Evolutionary conservation across 1,284 basidiomycete species (phyloP).

Genomic region (Puccinia horiana): DNA sequence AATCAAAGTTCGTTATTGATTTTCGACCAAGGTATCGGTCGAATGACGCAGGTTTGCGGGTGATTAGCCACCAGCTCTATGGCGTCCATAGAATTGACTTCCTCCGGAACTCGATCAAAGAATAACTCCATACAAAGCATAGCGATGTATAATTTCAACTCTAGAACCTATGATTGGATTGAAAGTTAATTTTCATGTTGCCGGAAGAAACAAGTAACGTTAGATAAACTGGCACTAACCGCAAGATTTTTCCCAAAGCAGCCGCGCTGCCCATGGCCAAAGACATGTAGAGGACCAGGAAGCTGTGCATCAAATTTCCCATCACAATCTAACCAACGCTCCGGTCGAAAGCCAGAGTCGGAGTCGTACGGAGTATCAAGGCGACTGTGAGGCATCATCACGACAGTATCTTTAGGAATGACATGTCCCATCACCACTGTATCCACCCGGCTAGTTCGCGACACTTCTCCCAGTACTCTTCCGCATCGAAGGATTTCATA

Average conservation of each 20-base stretch:
- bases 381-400: constrained; percentile 36
- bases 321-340: constrained; percentile 33
- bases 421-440: constrained; percentile 21
- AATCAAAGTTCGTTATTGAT: not conserved
- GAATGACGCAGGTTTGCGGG: constrained; percentile 41
- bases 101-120: constrained; percentile 43
- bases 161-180: constrained; percentile 16
- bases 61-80: constrained; percentile 46
- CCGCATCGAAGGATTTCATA: constrained; percentile 38
- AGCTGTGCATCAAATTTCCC: constrained; percentile 33
- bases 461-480: constrained; percentile 30
- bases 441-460: constrained; percentile 27
- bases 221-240: constrained; percentile 2
- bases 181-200: not conserved
- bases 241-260: constrained; percentile 44
- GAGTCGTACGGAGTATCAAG: not conserved
- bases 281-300: constrained; percentile 41
- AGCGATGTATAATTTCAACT: constrained; percentile 45
- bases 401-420: constrained; percentile 33
- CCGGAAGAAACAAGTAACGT: not conserved
- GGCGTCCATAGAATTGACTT: constrained; percentile 25
- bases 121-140: constrained; percentile 44
- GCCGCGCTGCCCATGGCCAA: constrained; percentile 42
- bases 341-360: constrained; percentile 14
- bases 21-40: constrained; percentile 32